Evolutionary conservation across 2,329 filamentous ascomycete species (phyloP), one percentile per base, ranked within the genome.

Genomic region (Lasiodiplodia gonubiensis): DNA sequence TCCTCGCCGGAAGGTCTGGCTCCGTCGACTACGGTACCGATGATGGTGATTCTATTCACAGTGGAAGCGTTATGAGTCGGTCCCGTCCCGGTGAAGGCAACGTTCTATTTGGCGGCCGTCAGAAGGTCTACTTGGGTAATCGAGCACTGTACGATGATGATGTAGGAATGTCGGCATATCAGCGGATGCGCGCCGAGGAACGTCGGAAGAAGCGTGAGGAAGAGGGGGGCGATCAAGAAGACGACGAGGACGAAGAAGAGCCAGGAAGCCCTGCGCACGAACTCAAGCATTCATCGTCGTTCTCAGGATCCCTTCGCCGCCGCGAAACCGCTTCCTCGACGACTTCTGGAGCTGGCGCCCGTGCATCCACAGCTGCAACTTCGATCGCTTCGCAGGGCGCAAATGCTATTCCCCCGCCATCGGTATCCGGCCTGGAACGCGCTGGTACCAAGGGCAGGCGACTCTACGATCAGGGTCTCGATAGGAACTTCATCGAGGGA

Each of bases 81-180:
- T 84, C 90, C 8, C 90, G 94, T 72, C 93, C 92, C 0, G 89
- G 88, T 1, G 94, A 98, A 75, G 93, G 94, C 54, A 99, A 98
- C 76, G 91, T 92, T 72, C 80, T 99, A 67, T 99, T 99, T 79
- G 95, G 95, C 67, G 95, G 95, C 18, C 89, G 95, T 53, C 95
- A 98, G 77, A 98, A 98, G 81, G 90, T 98, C 46, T 98, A 96
- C 76, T 94, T 93, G 78, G 74, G 80, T n/a, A 91, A 86, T 27
- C 89, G 88, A 70, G 85, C 89, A 0, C 78, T 97, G 2, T 98
- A 97, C 74, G 93, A 96, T 30, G 90, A 95, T 71, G 95, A 99
- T 77, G 87, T 97, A 21, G 87, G 89, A 30, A 81, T 90, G 77
- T 97, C 94, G 2, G 86, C 92, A 10, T 97, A 97, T 74, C 93